Evolutionary conservation across 2,329 filamentous ascomycete genomes (phyloP).

Genomic region (Alternaria panax): DNA sequence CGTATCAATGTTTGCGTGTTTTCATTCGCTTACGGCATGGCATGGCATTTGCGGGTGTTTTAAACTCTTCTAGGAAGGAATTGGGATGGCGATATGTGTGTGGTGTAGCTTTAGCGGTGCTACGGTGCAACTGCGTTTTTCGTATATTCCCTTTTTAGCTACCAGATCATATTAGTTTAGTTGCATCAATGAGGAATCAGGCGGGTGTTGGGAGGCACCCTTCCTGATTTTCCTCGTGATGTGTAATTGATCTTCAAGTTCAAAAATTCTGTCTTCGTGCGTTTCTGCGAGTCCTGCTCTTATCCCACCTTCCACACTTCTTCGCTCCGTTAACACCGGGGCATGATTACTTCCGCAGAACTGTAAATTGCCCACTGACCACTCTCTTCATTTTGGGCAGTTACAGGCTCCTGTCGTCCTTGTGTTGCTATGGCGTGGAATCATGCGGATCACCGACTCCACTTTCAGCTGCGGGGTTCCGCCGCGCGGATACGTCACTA

Average conservation of each 20-base stretch:
- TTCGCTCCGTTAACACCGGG: not conserved
- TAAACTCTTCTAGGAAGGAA: conserved; percentile 2
- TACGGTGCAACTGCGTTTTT: conserved; percentile 7
- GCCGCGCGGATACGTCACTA: conserved; percentile 11
- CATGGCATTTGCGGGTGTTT: conserved; percentile 15
- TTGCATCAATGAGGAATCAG: conserved; percentile 1
- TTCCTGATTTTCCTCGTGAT: not conserved
- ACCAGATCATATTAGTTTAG: conserved; percentile 1
- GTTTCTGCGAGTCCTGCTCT: not conserved
- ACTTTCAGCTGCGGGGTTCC: conserved; percentile 15
- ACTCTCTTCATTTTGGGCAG: not conserved
- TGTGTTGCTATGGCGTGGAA: conserved; percentile 1
- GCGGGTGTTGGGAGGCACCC: conserved; percentile 27
- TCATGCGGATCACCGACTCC: conserved; percentile 5
- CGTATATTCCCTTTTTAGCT: conserved; percentile 11
- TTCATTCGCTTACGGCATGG: conserved; percentile 14
- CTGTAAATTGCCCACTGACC: not conserved
- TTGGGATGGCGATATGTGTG: conserved; percentile 3
- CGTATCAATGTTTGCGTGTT: conserved; percentile 4
- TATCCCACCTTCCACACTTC: not conserved
- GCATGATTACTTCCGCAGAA: not conserved
- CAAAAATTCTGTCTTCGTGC: not conserved
- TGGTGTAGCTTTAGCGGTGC: conserved; percentile 18
- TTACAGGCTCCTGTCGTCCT: not conserved
- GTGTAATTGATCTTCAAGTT: conserved; percentile 7